Evolutionary conservation across 2,329 filamentous ascomycete species (phyloP), one percentile per base, ranked within the genome.

Genomic region (Ophiocordyceps camponoti-saundersi): DNA sequence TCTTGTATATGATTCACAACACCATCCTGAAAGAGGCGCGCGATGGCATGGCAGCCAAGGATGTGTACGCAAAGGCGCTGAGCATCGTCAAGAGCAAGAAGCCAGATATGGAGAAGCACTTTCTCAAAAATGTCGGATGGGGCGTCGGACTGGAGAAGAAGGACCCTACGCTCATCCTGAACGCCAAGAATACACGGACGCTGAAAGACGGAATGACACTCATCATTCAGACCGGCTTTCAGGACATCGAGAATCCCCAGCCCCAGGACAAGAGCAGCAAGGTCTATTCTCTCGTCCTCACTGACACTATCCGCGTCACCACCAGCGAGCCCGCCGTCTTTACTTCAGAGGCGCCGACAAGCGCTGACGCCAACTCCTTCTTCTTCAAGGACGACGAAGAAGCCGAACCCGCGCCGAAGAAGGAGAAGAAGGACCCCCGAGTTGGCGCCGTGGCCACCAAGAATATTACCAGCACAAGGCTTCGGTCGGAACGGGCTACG

Each of bases 361-460:
- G 95, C 58, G 78, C 94, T 49, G 92, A 96, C 57, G 88, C 88
- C 4, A 90, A 90, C 39, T 95, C 90, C 0, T 98, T 98, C 71
- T 96, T 95, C 67, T 98, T 98, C 71, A 94, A 95, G 60, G 90
- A 96, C 55, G 88, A 95, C 50, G 87, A 94, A 59, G 85, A 93
- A 54, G 79, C 86, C 52, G 80, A 87, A 61, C 84, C 85, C 30
- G 76, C 84, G 11, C 84, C 86, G n/a, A 93, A 92, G 55, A 93
- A 93, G 65, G 80, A 89, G 56, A 93, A 92, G 73, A 87, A 82
- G 64, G 83, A 92, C 55, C 72, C 79, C 0, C 79, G 83, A 42
- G 82, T 92, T 10, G 88, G 86, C 48, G 88, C 89, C 26, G 84
- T 95, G 49, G 88, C 89, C 22, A 85, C 87, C 46, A 93, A 90